phyloP scores from a whole-genome alignment of 2,329 filamentous ascomycete genomes.

The Xylaria sp. region DNA sequence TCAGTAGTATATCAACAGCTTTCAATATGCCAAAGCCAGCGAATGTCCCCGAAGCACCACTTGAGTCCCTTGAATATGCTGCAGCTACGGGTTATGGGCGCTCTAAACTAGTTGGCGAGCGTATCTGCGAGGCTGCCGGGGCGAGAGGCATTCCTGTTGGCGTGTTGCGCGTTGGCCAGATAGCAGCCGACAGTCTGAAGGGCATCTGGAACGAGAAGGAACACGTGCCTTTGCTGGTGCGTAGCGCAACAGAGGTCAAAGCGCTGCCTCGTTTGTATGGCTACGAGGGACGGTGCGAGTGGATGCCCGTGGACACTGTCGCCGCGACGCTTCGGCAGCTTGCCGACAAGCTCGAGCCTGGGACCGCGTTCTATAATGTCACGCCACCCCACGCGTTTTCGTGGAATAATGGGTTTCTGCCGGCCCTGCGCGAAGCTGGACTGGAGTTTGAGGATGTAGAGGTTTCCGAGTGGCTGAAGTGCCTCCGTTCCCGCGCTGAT shows the following conservation, averaged over 20 bases:
- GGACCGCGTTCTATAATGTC: constrained; percentile 35
- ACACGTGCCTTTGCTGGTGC: constrained; percentile 37
- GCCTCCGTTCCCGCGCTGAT: constrained; percentile 35
- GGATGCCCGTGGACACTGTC: constrained; percentile 43
- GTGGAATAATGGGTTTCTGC: constrained; percentile 44
- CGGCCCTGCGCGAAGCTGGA: constrained; percentile 37
- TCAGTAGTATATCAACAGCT: constrained; percentile 47
- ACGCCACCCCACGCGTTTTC: constrained; percentile 41
- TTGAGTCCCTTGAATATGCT: constrained; percentile 38
- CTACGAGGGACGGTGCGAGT: constrained; percentile 37
- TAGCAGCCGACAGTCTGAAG: constrained; percentile 42
- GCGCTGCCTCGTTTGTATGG: constrained; percentile 34
- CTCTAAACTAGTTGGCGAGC: constrained; percentile 48
- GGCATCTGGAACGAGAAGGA: constrained; percentile 41
- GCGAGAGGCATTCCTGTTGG: constrained; percentile 32
- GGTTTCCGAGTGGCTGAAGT: constrained; percentile 43
- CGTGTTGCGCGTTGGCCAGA: constrained; percentile 45
- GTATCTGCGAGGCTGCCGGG: constrained; percentile 41
- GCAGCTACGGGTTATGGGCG: constrained; percentile 43
- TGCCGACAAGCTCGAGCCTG: constrained; percentile 21
- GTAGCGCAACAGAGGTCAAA: constrained; percentile 30
- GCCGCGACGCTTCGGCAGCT: constrained; percentile 36
- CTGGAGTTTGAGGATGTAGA: constrained; percentile 44
- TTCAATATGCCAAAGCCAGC: constrained; percentile 38
- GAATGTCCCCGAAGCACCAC: constrained; percentile 39